Evolutionary conservation across 305 asterid genomes (phyloP).

Genomic region (Solanum hybrid): DNA sequence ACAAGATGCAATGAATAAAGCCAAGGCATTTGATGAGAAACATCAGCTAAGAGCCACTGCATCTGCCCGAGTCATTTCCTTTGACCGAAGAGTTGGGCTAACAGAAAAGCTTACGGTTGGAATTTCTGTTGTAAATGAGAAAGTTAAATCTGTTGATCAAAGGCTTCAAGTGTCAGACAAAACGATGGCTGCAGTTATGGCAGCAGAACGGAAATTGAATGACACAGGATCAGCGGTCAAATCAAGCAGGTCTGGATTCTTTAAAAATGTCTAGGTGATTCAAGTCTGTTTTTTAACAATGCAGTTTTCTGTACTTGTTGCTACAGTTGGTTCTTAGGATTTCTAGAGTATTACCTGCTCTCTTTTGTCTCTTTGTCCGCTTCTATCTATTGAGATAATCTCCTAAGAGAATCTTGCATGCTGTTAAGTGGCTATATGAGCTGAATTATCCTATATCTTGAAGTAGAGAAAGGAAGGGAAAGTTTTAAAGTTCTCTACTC

Average conservation of each 20-base stretch:
- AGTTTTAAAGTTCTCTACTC: not conserved
- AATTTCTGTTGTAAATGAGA: slow-evolving; percentile 79
- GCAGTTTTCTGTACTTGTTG: not conserved
- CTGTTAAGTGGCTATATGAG: not conserved
- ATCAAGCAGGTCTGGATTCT: slow-evolving; percentile 71
- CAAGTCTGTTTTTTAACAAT: not conserved
- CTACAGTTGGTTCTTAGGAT: not conserved
- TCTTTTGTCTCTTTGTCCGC: not conserved
- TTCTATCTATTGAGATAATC: not conserved
- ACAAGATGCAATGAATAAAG: slow-evolving; percentile 89
- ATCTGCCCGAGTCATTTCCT: slow-evolving; percentile 80
- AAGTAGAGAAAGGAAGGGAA: not conserved
- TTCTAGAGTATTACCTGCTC: not conserved
- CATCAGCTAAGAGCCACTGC: slow-evolving; percentile 83
- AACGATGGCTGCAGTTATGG: slow-evolving; percentile 90
- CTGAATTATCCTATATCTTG: not conserved
- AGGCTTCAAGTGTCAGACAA: slow-evolving; percentile 91
- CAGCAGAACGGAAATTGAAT: slow-evolving; percentile 86
- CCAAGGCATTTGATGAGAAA: slow-evolving; percentile 94
- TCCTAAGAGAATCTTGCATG: not conserved
- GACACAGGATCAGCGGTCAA: slow-evolving; percentile 96
- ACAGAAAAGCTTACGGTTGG: slow-evolving; percentile 80
- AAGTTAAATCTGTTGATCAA: slow-evolving; percentile 88
- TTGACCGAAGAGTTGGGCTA: slow-evolving; percentile 79
- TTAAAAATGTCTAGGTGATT: not conserved